Base-by-base conservation (phyloP, 805 yeast species). In the Lipomyces mesembrius region DNA sequence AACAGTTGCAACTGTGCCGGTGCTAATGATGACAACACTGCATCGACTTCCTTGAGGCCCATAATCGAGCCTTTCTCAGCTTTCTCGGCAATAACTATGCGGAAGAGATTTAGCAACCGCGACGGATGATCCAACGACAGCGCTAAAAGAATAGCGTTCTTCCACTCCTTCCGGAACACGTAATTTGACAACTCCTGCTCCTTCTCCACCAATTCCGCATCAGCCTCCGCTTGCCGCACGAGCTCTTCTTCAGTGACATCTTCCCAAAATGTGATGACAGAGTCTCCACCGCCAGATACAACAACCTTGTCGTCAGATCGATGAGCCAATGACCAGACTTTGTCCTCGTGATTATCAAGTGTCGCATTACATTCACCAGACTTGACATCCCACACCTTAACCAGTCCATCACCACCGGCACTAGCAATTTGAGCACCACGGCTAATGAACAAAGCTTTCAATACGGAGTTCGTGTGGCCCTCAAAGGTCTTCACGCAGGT, bases 211-310 rank as follows among this genome's bases (percentile, higher is more conserved):
- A 85, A 87, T 63, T 81, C 83, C 39, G 82, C 84, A 60, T 84
- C 85, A 68, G 84, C 87, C 58, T 75, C 75, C 34, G 78, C 81
- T 63, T 84, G 86, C 62, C 81, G 79, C 61, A 79, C 85, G 64
- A 83, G 81, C 62, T 87, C 84, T 75, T 90, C 94, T 62, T 88
- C 92, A 0, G 97, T 90, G 73, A 88, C 87, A 78, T 95, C 98
- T 63, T 82, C 82, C 99, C 99, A 95, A 53, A 91, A 82, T 60
- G 91, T 89, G 71, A 95, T 85, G 32, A 91, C 88, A 63, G 98
- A 97, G 78, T 95, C 98, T 0, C 97, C 98, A 78, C 95, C 98
- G 0, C 97, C 98, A 66, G 91, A 86, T 0, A 91, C 85, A 65
- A 95, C 83, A 65, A 84, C 83, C 20, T 83, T 84, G 32, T 96